Evolutionary conservation across 2,329 filamentous ascomycete genomes (phyloP).

Genomic region (Ophiostoma tasmaniense): DNA sequence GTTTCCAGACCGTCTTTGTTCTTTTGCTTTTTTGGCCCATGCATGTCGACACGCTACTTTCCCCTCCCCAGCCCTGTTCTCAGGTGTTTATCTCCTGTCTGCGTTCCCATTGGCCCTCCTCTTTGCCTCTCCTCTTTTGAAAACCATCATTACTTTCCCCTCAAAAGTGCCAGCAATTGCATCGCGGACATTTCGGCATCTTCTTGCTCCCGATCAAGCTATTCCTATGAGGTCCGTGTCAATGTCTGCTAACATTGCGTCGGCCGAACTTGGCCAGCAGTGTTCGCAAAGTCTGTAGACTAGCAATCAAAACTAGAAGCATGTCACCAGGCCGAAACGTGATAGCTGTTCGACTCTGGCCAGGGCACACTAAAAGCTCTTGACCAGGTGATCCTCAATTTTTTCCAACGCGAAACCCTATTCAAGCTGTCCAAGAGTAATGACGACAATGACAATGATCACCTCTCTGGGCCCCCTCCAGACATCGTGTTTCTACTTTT

Average conservation of each 20-base stretch:
- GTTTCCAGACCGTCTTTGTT: slow-evolving; percentile 3
- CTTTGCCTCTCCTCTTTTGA: neutral
- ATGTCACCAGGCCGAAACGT: neutral
- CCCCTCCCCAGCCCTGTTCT: neutral
- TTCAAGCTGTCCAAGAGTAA: neutral
- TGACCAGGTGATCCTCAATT: too few relatives aligned
- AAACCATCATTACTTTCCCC: neutral
- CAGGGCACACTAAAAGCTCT: too few relatives aligned
- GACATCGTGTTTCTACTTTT: neutral
- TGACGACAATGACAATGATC: neutral
- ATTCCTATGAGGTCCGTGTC: neutral
- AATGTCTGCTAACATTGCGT: neutral
- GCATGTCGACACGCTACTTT: neutral
- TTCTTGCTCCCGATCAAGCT: neutral
- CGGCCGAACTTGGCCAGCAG: neutral
- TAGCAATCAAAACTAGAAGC: neutral
- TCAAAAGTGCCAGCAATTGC: neutral
- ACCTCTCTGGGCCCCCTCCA: neutral
- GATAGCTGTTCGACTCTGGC: neutral
- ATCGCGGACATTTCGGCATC: neutral
- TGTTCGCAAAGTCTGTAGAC: neutral
- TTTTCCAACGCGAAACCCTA: too few relatives aligned
- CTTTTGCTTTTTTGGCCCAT: neutral
- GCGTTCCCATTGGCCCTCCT: neutral
- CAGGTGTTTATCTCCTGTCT: neutral